Evolutionary conservation across 371 early-diverging fungal genomes (phyloP), one percentile per base, ranked within the genome.

Genomic region (Enterocytospora artemiae): DNA sequence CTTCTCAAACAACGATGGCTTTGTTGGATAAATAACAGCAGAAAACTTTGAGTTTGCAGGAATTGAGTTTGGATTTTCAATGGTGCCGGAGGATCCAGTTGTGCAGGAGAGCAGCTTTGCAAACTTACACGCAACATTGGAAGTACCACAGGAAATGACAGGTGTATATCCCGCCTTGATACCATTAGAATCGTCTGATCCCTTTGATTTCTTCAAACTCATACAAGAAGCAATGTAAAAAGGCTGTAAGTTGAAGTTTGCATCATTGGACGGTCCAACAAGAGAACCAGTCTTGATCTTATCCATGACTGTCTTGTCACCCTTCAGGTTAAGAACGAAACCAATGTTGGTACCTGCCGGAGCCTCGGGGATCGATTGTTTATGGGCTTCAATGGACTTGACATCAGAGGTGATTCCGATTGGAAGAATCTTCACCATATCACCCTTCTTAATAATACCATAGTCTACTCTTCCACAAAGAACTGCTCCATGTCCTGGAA

Each of bases 401-500:
- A 72, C 48, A 56, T 74, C 74, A 34, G 65, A 60, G 24, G 20
- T 30, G 2, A 74, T 59, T 20, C 63, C 69, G 41, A 60, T 33
- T 25, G 79, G 79, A 44, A 74, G 31, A 39, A 72, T 56, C 1
- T 45, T 41, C 49, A 97, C 85, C 82, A 91, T 89, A 64, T 83
- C 82, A 73, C 91, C 91, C 85, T 91, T 93, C 69, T 73, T 82
- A 76, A 92, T 83, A 57, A 82, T 81, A 61, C 98, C 98, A 75
- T 91, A 87, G 79, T 93, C 93, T 32, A 94, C 92, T 77, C 92
- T 84, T 58, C 96, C 98, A 43, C 94, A 93, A 58, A 85, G 87
- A 22, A 97, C 94, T 43, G 89, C 92, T 73, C 98, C 96, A 80
- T 93, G 89, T 65, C 96, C 98, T 74, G 91, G 86, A 75, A 96